These are phyloP conservation scores for Amanita rimosa DNA, from an alignment of 768 basidiomycete genomes.

Conservation along the genomic window DNA sequence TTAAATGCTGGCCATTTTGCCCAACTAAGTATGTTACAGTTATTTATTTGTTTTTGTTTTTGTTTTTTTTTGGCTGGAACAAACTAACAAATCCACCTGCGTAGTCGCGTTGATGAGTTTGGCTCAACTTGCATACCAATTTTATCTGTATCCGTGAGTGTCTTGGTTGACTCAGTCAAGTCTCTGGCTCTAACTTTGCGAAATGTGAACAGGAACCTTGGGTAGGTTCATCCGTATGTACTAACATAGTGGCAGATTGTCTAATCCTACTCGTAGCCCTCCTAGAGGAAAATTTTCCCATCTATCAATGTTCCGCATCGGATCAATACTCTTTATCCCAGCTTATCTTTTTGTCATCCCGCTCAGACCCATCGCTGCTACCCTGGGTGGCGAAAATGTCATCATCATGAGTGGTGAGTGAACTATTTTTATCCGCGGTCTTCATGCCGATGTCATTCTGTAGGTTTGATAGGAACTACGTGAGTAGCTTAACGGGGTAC, in stretches of 20 bases:
- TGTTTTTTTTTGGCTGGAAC: background rate
- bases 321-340: constrained; percentile 79
- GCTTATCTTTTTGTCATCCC: constrained; percentile 74
- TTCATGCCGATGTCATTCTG: background rate
- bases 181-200: background rate
- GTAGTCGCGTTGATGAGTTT: constrained; percentile 90
- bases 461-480: constrained; percentile 1
- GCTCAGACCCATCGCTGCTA: constrained; percentile 65
- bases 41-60: background rate
- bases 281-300: constrained; percentile 78
- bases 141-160: constrained; percentile 78
- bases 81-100: constrained; percentile 5
- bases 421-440: background rate
- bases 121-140: constrained; percentile 89
- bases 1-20: constrained; percentile 89
- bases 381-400: constrained; percentile 57
- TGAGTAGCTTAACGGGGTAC: constrained; percentile 5
- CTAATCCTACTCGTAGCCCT: constrained; percentile 33
- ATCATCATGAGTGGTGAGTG: constrained; percentile 71
- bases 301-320: constrained; percentile 83
- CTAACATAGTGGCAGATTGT: background rate
- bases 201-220: constrained; percentile 42
- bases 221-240: constrained; percentile 23
- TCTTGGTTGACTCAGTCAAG: background rate
- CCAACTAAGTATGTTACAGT: constrained; percentile 56